phyloP scores from a whole-genome alignment of 2,329 filamentous ascomycete species.

The Pseudogymnoascus sp. region DNA sequence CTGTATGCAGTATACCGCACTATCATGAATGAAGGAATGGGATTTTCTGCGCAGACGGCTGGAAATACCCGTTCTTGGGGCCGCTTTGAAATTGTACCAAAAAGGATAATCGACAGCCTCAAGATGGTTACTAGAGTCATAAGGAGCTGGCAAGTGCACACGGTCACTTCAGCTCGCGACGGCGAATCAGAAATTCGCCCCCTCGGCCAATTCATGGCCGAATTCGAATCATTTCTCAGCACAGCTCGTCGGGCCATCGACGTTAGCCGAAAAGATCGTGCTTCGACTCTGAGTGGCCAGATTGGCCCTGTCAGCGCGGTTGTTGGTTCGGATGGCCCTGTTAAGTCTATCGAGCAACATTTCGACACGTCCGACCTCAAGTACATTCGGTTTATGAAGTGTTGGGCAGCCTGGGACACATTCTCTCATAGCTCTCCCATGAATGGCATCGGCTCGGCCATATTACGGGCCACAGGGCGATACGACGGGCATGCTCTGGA shows the following conservation, averaged over 20 bases:
- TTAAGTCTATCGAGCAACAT: slow-evolving; percentile 13
- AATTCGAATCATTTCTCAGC: slow-evolving; percentile 37
- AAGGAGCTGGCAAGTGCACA: not conserved
- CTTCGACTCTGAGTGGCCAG: slow-evolving; percentile 44
- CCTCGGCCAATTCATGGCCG: slow-evolving; percentile 20
- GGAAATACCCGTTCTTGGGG: slow-evolving; percentile 1
- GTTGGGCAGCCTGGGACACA: slow-evolving; percentile 52
- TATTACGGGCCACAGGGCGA: slow-evolving; percentile 53
- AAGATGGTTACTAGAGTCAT: not conserved
- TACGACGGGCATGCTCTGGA: slow-evolving; percentile 48
- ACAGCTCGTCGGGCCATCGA: slow-evolving; percentile 44
- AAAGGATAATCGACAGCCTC: not conserved
- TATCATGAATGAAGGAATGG: slow-evolving; percentile 2
- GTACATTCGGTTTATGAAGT: slow-evolving; percentile 60
- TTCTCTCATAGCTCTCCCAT: slow-evolving; percentile 46
- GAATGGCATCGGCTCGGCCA: slow-evolving; percentile 52
- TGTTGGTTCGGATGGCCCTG: slow-evolving; percentile 8
- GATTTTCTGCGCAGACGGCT: not conserved
- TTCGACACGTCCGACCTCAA: slow-evolving; percentile 36
- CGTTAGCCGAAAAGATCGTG: slow-evolving; percentile 40
- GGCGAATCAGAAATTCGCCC: not conserved
- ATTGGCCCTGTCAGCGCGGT: slow-evolving; percentile 31
- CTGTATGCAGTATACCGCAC: slow-evolving; percentile 5
- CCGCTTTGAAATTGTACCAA: slow-evolving; percentile 5
- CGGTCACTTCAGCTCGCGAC: not conserved